Evolutionary conservation across 768 basidiomycete species (phyloP).

Genomic region (Astraeus odoratus): DNA sequence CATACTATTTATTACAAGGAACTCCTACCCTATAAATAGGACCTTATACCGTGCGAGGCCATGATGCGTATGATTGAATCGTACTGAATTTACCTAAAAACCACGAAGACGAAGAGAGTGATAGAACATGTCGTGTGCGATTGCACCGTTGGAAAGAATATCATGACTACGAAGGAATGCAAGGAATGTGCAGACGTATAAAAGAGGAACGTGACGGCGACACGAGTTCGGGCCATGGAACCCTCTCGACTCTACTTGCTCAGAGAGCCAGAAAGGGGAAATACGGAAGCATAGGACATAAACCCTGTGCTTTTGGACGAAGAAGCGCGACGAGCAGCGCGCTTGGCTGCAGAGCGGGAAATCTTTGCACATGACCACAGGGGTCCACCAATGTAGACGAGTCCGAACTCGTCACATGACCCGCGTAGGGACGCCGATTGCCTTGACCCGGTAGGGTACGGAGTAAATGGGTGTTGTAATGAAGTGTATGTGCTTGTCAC

Average conservation of each 20-base stretch:
- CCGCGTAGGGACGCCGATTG: slow-evolving; percentile 4
- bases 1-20: too few relatives aligned
- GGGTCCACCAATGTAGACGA: slow-evolving; percentile 4
- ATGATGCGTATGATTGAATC: too few relatives aligned
- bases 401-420: background rate
- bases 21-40: too few relatives aligned
- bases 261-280: slow-evolving; percentile 4
- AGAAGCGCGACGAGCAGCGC: slow-evolving; percentile 20
- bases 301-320: slow-evolving; percentile 13
- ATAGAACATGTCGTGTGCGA: background rate
- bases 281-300: slow-evolving; percentile 14
- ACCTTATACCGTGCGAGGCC: too few relatives aligned
- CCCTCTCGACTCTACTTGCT: background rate
- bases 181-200: slow-evolving; percentile 10
- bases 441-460: slow-evolving; percentile 7
- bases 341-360: slow-evolving; percentile 19
- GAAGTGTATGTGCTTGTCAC: too few relatives aligned
- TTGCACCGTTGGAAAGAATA: too few relatives aligned
- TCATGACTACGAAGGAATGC: too few relatives aligned
- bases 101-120: background rate
- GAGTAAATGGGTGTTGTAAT: too few relatives aligned
- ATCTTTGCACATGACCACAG: slow-evolving; percentile 29
- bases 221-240: slow-evolving; percentile 8
- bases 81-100: background rate
- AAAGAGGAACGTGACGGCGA: background rate